These are phyloP conservation scores for Termitomyces sp. DNA, from an alignment of 768 basidiomycete species.

Conservation along the genomic window DNA sequence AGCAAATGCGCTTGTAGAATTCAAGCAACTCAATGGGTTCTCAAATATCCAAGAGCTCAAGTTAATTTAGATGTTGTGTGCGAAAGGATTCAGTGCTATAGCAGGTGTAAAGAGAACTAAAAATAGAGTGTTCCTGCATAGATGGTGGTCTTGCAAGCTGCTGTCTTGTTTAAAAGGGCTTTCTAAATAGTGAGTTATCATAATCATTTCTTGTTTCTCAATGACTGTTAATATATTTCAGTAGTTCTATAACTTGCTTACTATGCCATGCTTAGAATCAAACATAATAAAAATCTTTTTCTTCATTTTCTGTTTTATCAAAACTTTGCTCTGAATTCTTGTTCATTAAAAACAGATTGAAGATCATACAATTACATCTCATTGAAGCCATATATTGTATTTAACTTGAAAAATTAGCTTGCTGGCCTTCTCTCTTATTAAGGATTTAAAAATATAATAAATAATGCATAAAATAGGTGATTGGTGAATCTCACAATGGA, in stretches of 20 bases:
- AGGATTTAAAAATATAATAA: neutral
- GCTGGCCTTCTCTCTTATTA: neutral
- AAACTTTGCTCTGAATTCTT: neutral
- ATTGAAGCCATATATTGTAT: neutral
- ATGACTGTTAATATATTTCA: neutral
- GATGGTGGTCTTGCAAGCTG: neutral
- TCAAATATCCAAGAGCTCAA: neutral
- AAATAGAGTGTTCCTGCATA: neutral
- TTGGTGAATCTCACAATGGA: neutral
- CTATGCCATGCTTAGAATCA: neutral
- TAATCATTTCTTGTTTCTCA: neutral
- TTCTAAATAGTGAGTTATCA: neutral
- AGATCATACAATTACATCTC: neutral
- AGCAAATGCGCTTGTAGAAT: neutral
- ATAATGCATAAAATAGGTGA: neutral
- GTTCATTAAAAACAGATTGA: conserved; percentile 10
- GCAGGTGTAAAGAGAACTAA: neutral
- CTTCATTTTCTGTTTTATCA: neutral
- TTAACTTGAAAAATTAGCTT: neutral
- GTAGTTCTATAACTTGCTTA: neutral
- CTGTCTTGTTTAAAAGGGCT: neutral
- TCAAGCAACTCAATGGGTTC: neutral
- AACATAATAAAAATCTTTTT: neutral
- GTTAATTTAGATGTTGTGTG: neutral
- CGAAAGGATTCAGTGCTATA: neutral